These are phyloP conservation scores for Fusarium lyarnte DNA, from an alignment of 2,329 filamentous ascomycete genomes.

Conservation along the genomic window DNA sequence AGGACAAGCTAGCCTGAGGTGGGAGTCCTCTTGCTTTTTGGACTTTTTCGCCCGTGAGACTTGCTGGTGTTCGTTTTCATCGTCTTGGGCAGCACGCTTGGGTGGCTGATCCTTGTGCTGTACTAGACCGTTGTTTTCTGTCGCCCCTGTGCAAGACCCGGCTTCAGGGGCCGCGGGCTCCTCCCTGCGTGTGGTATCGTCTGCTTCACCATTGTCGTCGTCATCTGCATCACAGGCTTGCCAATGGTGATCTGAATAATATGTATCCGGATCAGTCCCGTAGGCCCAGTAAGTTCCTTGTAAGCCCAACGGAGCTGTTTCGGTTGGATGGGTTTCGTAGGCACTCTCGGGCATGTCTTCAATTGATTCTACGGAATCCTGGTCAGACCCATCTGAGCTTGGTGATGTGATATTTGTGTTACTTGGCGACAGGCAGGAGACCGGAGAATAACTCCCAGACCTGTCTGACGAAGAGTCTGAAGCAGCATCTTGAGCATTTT, in stretches of 20 bases:
- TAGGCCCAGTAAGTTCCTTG: background rate
- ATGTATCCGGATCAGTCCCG: background rate
- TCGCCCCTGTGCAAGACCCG: accelerated
- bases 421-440: background rate
- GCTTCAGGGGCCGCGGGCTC: no score
- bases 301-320: accelerated
- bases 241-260: no score
- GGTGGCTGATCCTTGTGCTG: background rate
- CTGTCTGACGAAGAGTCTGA: background rate
- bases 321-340: background rate
- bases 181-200: background rate
- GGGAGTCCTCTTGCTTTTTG: background rate
- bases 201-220: background rate
- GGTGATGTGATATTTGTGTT: background rate
- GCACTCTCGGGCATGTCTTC: background rate
- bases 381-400: background rate
- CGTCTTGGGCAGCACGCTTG: background rate
- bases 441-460: background rate
- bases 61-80: background rate
- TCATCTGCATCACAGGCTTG: background rate
- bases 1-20: background rate
- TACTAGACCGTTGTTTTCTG: background rate
- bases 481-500: background rate
- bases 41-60: background rate
- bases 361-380: background rate